These are phyloP conservation scores for Penicillium desertorum DNA, from an alignment of 495 filamentous ascomycete species.

Conservation along the genomic window DNA sequence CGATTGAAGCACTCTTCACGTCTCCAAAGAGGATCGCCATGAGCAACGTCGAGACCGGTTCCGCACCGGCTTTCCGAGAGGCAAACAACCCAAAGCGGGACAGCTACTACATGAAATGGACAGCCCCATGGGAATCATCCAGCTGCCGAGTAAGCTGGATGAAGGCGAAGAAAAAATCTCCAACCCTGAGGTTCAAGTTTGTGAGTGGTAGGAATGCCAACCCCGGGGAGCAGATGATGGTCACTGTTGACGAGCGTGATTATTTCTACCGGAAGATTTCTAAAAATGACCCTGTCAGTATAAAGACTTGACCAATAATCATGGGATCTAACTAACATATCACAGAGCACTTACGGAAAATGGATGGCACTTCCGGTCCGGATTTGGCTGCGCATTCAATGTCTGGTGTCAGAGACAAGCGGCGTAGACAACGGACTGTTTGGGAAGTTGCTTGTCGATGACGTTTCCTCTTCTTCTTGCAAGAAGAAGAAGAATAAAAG, in stretches of 20 bases:
- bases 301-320: neutral
- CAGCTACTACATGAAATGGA: neutral
- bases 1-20: neutral
- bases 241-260: conserved; percentile 4
- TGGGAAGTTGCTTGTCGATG: neutral
- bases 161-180: neutral
- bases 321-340: neutral
- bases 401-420: neutral
- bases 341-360: conserved; percentile 7
- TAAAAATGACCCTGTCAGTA: neutral
- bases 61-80: neutral
- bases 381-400: conserved; percentile 13
- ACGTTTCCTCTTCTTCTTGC: neutral
- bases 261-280: neutral
- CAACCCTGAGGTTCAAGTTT: conserved; percentile 3
- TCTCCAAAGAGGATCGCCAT: neutral
- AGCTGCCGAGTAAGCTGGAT: conserved; percentile 12
- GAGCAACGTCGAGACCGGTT: neutral
- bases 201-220: neutral
- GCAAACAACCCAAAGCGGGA: neutral
- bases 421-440: neutral
- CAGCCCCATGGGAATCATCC: neutral
- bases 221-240: conserved; percentile 6
- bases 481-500: neutral
- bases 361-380: conserved; percentile 15